phyloP scores from a whole-genome alignment of 495 filamentous ascomycete genomes.

The Penicillium silybi region DNA sequence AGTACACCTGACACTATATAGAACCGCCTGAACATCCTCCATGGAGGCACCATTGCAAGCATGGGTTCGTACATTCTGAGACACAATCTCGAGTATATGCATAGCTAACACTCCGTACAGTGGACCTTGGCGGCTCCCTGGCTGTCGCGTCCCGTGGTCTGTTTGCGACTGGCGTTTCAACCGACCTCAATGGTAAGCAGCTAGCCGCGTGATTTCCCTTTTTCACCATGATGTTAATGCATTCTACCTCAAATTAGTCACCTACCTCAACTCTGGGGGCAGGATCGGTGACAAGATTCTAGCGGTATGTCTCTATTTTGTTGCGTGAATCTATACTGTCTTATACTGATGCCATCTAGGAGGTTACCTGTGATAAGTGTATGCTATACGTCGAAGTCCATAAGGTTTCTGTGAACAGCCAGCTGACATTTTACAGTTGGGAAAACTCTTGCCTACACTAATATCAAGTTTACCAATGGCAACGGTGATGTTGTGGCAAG shows the following conservation, averaged over 20 bases:
- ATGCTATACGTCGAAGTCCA: conserved; percentile 12
- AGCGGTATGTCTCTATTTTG: conserved; percentile 42
- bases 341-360: conserved; percentile 36
- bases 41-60: conserved; percentile 92
- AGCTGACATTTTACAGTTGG: conserved; percentile 57
- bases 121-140: conserved; percentile 88
- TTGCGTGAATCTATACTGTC: background rate
- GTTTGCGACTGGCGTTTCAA: conserved; percentile 86
- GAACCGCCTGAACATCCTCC: conserved; percentile 87
- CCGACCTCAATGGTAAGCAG: conserved; percentile 76
- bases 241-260: conserved; percentile 53
- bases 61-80: conserved; percentile 54
- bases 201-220: background rate
- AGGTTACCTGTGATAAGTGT: conserved; percentile 85
- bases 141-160: conserved; percentile 89
- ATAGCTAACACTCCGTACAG: conserved; percentile 33
- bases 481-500: conserved; percentile 76
- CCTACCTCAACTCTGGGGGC: conserved; percentile 81
- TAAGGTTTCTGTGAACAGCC: background rate
- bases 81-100: background rate
- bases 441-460: conserved; percentile 87
- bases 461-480: conserved; percentile 71
- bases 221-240: background rate
- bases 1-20: conserved; percentile 26
- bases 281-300: conserved; percentile 72